Percentiles rank a stretch among this genome's conserved stretches.
Conservation (phyloP, 2,329 filamentous ascomycete species). For the Alternaria ventricosa region DNA sequence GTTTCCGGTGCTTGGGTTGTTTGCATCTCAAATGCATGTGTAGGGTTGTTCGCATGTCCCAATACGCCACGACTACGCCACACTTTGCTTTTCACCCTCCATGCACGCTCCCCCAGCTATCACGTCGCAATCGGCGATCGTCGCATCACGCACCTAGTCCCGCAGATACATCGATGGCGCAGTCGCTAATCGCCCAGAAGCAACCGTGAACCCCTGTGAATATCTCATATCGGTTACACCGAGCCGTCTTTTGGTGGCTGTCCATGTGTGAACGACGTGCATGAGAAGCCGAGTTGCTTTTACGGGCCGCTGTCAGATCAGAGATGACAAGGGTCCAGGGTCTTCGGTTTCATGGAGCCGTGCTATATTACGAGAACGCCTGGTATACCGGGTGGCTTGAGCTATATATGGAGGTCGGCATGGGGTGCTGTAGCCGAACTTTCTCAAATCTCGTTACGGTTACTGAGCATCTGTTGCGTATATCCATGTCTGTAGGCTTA, state of each 20-base stretch:
- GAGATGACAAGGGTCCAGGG: not conserved
- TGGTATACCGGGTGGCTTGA: not conserved
- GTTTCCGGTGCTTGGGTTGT: conserved; percentile 7
- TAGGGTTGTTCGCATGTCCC: not conserved
- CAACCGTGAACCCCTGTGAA: not conserved
- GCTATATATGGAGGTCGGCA: not conserved
- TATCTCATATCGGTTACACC: not conserved
- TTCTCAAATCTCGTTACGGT: not conserved
- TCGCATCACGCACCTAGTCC: not conserved
- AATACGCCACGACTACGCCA: not conserved
- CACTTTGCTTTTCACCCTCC: not conserved
- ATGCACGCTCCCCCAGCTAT: not conserved
- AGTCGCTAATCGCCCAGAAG: not conserved
- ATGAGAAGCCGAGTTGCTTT: not conserved
- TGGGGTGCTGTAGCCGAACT: not conserved
- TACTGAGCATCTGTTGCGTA: not conserved
- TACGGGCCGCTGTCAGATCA: not conserved
- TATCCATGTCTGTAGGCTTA: not conserved
- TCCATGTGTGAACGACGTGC: not conserved
- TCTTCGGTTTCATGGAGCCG: not conserved
- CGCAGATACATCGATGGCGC: not conserved
- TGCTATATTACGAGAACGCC: not conserved
- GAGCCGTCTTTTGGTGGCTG: not conserved
- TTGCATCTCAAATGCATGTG: conserved; percentile 9
- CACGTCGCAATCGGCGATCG: not conserved